These are phyloP conservation scores for Ramaria sp. DNA, from an alignment of 768 basidiomycete genomes.

Conservation along the genomic window DNA sequence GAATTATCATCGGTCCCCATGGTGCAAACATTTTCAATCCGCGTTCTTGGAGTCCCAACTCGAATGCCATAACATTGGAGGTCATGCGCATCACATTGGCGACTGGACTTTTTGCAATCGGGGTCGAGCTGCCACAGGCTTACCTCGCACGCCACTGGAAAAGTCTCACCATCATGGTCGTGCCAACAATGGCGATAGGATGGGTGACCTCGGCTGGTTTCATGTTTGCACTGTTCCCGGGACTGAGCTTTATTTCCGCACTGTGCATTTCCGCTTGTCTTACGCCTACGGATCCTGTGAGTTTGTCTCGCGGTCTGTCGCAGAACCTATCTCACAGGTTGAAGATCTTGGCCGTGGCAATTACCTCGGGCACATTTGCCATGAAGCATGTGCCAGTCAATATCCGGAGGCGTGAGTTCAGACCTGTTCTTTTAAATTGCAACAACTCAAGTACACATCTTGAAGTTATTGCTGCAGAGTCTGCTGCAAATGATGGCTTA, in stretches of 20 bases:
- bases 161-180: slow-evolving; percentile 56
- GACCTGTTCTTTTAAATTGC: neutral
- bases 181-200: slow-evolving; percentile 78
- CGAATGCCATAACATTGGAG: slow-evolving; percentile 63
- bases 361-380: slow-evolving; percentile 46
- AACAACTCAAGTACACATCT: neutral
- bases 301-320: slow-evolving; percentile 64
- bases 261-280: slow-evolving; percentile 84
- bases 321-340: slow-evolving; percentile 14
- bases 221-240: slow-evolving; percentile 62
- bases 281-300: slow-evolving; percentile 92
- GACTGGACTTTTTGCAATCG: slow-evolving; percentile 88
- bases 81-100: slow-evolving; percentile 83
- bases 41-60: slow-evolving; percentile 48
- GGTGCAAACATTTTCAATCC: slow-evolving; percentile 66
- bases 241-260: slow-evolving; percentile 58
- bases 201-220: slow-evolving; percentile 73
- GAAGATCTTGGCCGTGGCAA: slow-evolving; percentile 2
- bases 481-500: slow-evolving; percentile 91
- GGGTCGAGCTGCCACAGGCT: slow-evolving; percentile 80
- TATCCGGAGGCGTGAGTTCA: slow-evolving; percentile 34
- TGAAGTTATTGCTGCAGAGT: slow-evolving; percentile 73
- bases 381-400: slow-evolving; percentile 59
- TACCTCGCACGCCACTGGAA: slow-evolving; percentile 78
- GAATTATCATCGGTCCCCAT: slow-evolving; percentile 48